These are phyloP conservation scores for Aspergillus diversus DNA, from an alignment of 495 filamentous ascomycete genomes.

Conservation along the genomic window DNA sequence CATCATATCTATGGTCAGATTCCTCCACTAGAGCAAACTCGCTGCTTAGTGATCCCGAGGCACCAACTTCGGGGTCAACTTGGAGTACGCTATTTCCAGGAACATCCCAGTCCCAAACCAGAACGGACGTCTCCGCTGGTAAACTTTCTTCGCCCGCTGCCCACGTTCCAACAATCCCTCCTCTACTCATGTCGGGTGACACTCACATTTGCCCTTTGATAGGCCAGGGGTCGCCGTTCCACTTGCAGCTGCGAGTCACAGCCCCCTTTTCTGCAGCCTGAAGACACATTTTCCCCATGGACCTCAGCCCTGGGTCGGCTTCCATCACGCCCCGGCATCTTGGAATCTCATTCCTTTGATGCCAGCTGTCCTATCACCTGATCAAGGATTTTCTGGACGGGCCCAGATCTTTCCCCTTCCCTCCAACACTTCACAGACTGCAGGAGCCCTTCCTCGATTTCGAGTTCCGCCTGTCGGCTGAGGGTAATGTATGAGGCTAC, in stretches of 20 bases:
- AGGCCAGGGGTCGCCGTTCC: background rate
- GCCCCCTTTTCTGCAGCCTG: conserved; percentile 2
- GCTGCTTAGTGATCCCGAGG: background rate
- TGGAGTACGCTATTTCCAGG: conserved; percentile 16
- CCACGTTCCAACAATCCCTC: background rate
- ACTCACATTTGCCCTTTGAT: conserved; percentile 12
- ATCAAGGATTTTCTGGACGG: conserved; percentile 44
- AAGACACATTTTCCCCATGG: conserved; percentile 1
- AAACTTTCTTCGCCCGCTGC: conserved; percentile 15
- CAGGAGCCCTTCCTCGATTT: conserved; percentile 29
- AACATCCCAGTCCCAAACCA: conserved; percentile 11
- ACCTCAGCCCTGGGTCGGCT: conserved; percentile 5
- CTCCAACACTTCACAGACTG: conserved; percentile 35
- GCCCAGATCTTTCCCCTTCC: conserved; percentile 39
- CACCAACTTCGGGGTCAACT: conserved; percentile 7
- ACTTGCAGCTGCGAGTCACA: background rate
- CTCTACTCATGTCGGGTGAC: conserved; percentile 18
- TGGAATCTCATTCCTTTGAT: conserved; percentile 12
- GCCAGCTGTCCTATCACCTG: conserved; percentile 35
- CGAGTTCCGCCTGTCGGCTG: conserved; percentile 32
- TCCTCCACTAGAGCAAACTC: background rate
- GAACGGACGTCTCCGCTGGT: conserved; percentile 18
- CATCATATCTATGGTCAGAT: background rate
- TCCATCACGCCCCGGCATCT: conserved; percentile 3
- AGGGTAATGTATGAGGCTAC: conserved; percentile 41